Conservation (phyloP, 192 early-diverging fungal genomes). For the Umbelopsis ramanniana region DNA sequence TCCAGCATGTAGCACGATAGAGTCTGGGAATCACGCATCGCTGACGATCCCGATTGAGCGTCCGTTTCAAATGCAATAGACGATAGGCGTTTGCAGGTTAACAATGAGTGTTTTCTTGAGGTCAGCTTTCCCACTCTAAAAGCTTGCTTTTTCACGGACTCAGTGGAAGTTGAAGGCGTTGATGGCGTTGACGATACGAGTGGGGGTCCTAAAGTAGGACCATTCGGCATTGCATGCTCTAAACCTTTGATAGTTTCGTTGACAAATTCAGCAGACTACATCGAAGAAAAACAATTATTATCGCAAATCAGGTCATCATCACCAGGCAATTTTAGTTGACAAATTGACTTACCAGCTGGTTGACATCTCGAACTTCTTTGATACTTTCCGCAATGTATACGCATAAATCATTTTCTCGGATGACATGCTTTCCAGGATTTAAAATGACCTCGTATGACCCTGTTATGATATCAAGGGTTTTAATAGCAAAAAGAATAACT, state of each 20-base stretch:
- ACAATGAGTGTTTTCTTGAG: slow-evolving; percentile 23
- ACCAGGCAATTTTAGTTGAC: no score
- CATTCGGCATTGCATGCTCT: background rate
- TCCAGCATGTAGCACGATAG: slow-evolving; percentile 31
- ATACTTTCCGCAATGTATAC: slow-evolving; percentile 60
- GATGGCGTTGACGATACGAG: background rate
- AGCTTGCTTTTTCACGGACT: slow-evolving; percentile 5
- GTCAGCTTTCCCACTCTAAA: slow-evolving; percentile 19
- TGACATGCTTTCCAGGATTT: slow-evolving; percentile 63
- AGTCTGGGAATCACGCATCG: background rate
- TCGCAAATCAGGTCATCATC: background rate
- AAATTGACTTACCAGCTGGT: slow-evolving; percentile 27
- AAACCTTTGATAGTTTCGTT: background rate
- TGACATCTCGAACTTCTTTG: slow-evolving; percentile 47
- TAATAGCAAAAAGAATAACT: slow-evolving; percentile 52
- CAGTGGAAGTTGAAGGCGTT: background rate
- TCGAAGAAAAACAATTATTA: background rate
- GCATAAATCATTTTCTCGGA: slow-evolving; percentile 51
- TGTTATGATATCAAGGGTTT: slow-evolving; percentile 26
- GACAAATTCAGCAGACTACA: slow-evolving; percentile 3
- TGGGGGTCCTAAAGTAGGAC: background rate
- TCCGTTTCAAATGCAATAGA: slow-evolving; percentile 1
- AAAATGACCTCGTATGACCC: slow-evolving; percentile 50
- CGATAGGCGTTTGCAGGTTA: slow-evolving; percentile 35
- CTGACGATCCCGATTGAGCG: slow-evolving; percentile 16